phyloP scores from a whole-genome alignment of 2,329 filamentous ascomycete species.

The Gnomoniopsis smithogilvyi region DNA sequence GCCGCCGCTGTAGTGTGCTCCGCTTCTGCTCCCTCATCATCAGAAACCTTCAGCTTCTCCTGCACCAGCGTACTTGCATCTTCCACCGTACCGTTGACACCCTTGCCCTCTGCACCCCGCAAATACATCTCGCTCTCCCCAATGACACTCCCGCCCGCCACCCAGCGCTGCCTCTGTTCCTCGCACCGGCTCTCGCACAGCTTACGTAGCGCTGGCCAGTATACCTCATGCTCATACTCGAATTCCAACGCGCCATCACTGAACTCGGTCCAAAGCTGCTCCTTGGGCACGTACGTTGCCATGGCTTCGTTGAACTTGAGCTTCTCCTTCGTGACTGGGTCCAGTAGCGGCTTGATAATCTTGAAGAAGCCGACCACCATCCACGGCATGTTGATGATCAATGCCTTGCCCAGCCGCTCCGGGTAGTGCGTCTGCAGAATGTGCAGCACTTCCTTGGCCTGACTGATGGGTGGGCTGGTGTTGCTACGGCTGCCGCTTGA shows the following conservation, averaged over 20 bases:
- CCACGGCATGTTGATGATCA: conserved; percentile 87
- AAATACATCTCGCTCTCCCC: conserved; percentile 88
- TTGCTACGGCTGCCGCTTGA: conserved; percentile 71
- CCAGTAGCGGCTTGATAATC: conserved; percentile 92
- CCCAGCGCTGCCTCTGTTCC: conserved; percentile 68
- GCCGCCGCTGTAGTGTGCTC: neutral
- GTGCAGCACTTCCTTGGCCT: conserved; percentile 78
- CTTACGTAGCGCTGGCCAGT: conserved; percentile 83
- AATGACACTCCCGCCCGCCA: conserved; percentile 72
- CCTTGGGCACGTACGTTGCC: conserved; percentile 71
- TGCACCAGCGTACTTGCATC: conserved; percentile 11
- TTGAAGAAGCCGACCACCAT: conserved; percentile 94
- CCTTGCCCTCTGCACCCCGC: conserved; percentile 47
- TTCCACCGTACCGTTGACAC: neutral
- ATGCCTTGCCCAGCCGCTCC: conserved; percentile 80
- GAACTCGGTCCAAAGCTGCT: conserved; percentile 78
- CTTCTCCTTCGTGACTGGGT: conserved; percentile 89
- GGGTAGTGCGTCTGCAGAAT: conserved; percentile 97
- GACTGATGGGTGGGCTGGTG: conserved; percentile 67
- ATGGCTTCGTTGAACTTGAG: conserved; percentile 97
- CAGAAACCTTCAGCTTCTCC: conserved; percentile 10
- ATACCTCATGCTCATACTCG: conserved; percentile 81
- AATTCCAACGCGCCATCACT: conserved; percentile 74
- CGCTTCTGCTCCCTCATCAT: neutral
- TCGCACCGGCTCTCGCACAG: conserved; percentile 65